Conservation (phyloP, 495 filamentous ascomycete genomes). For the Tetracladium marchalianum region DNA sequence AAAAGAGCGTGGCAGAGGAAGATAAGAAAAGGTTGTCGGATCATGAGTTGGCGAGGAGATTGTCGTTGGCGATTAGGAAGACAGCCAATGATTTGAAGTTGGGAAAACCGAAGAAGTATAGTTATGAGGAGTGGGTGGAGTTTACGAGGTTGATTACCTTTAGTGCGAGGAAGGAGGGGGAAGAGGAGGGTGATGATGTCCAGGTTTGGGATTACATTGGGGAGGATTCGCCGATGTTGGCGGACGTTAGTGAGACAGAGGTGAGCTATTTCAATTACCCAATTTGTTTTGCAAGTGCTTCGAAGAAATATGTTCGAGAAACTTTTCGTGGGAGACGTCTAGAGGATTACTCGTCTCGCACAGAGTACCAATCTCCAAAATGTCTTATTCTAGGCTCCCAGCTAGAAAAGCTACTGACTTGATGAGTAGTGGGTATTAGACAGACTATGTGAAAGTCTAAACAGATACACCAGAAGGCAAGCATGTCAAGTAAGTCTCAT, state of each 20-base stretch:
- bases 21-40: slow-evolving; percentile 5
- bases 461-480: slow-evolving; percentile 27
- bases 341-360: too few relatives aligned
- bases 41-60: slow-evolving; percentile 48
- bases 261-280: too few relatives aligned
- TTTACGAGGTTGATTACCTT: slow-evolving; percentile 42
- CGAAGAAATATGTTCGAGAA: too few relatives aligned
- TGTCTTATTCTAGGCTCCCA: background rate
- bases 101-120: slow-evolving; percentile 45
- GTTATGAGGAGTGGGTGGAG: slow-evolving; percentile 64
- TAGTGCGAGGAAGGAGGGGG: slow-evolving; percentile 4
- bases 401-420: slow-evolving; percentile 35
- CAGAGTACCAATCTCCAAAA: too few relatives aligned
- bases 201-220: slow-evolving; percentile 65
- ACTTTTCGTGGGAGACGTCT: too few relatives aligned
- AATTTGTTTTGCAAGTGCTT: too few relatives aligned
- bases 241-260: slow-evolving; percentile 36
- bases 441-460: slow-evolving; percentile 42
- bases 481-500: slow-evolving; percentile 15
- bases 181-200: slow-evolving; percentile 22
- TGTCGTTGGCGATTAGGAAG: slow-evolving; percentile 48
- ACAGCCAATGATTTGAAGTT: slow-evolving; percentile 47
- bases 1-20: slow-evolving; percentile 29
- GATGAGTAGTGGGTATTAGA: slow-evolving; percentile 48
- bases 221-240: slow-evolving; percentile 54